Percentiles rank a stretch among this genome's conserved stretches.
Conservation (phyloP, 768 basidiomycete species). For the Phylloporus arenicola region DNA sequence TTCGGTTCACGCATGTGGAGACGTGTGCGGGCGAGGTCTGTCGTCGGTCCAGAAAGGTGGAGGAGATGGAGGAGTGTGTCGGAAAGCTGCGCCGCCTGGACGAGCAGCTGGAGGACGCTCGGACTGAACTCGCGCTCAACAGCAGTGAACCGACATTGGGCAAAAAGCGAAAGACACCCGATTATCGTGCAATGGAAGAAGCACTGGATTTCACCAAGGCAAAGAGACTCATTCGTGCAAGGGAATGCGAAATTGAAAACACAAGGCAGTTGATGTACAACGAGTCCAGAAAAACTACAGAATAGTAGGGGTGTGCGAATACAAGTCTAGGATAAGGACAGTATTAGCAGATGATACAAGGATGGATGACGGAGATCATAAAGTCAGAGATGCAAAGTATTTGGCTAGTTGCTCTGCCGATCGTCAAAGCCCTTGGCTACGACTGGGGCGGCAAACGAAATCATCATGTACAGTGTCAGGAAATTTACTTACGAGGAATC, state of each 20-base stretch:
- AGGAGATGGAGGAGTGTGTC: constrained; percentile 62
- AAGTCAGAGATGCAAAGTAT: constrained; percentile 57
- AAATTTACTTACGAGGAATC: constrained; percentile 26
- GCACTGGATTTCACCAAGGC: constrained; percentile 54
- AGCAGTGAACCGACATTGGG: background rate
- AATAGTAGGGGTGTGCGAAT: background rate
- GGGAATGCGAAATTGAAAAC: constrained; percentile 62
- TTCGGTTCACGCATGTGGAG: constrained; percentile 72
- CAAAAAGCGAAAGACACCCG: constrained; percentile 25
- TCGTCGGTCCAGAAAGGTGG: constrained; percentile 55
- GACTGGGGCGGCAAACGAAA: constrained; percentile 74
- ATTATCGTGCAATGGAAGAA: constrained; percentile 43
- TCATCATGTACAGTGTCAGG: constrained; percentile 41
- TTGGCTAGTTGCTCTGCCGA: constrained; percentile 63
- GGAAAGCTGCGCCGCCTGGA: constrained; percentile 56
- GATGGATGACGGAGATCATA: background rate
- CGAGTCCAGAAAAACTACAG: background rate
- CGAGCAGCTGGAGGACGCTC: constrained; percentile 51
- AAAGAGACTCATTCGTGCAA: constrained; percentile 59
- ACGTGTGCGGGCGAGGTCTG: constrained; percentile 72
- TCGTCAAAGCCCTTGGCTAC: constrained; percentile 60
- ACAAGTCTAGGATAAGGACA: constrained; percentile 1
- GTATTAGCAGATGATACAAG: constrained; percentile 9
- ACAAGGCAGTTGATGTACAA: constrained; percentile 48
- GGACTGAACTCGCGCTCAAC: constrained; percentile 35